These are phyloP conservation scores for Podospora pseudocomata DNA, from an alignment of 495 filamentous ascomycete species.

Conservation along the genomic window DNA sequence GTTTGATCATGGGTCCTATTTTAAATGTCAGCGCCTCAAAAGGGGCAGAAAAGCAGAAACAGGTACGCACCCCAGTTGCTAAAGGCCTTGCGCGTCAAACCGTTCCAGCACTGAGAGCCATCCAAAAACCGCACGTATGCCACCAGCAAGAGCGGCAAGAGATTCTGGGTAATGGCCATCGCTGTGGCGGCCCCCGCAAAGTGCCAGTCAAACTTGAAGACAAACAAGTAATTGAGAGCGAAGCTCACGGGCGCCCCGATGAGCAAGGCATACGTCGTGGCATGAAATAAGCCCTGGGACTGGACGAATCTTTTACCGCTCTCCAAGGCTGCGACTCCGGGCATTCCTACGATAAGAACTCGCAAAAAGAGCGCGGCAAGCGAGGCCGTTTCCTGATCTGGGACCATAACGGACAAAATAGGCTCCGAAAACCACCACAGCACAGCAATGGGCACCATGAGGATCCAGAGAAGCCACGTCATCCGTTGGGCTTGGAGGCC, in stretches of 20 bases:
- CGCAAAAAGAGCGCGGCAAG: constrained; percentile 66
- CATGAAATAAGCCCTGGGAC: constrained; percentile 66
- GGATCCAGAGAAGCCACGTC: constrained; percentile 59
- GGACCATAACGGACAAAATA: constrained; percentile 57
- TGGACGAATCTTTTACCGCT: constrained; percentile 68
- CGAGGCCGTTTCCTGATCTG: constrained; percentile 56
- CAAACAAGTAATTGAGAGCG: constrained; percentile 64
- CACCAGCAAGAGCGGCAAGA: constrained; percentile 73
- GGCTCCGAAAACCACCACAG: constrained; percentile 56
- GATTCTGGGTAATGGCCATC: constrained; percentile 73
- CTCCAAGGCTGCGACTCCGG: constrained; percentile 67
- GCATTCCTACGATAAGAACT: constrained; percentile 60
- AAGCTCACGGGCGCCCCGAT: constrained; percentile 64
- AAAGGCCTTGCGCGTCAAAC: constrained; percentile 65
- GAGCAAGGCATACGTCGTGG: constrained; percentile 62
- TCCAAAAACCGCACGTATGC: constrained; percentile 71
- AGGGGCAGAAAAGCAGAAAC: not conserved
- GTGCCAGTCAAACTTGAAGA: constrained; percentile 69
- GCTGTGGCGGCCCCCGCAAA: constrained; percentile 84
- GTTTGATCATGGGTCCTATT: constrained; percentile 64
- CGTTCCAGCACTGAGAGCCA: constrained; percentile 83
- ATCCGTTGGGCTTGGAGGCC: constrained; percentile 69
- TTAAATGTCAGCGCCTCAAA: not conserved
- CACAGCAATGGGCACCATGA: constrained; percentile 59
- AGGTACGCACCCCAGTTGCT: constrained; percentile 63